These are phyloP conservation scores for Daucus carota DNA, from an alignment of 129 eudicot genomes.

Conservation along the genomic window DH1_v3.0 NC_030381.2:47996501-47997000, in stretches of 20 bases:
- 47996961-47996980: conserved; percentile 97
- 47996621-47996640: neutral
- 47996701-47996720: neutral
- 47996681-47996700: neutral
- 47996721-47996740: neutral
- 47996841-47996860: neutral
- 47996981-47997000: conserved; percentile 84
- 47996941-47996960: conserved; percentile 93
- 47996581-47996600: neutral
- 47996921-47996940: conserved; percentile 96
- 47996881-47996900: neutral
- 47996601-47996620: neutral
- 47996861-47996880: neutral
- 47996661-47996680: neutral
- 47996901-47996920: conserved; percentile 41
- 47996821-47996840: conserved; percentile 67
- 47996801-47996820: conserved; percentile 92
- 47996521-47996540: neutral
- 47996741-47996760: conserved; percentile 39
- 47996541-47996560: neutral
- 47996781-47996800: conserved; percentile 75
- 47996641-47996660: neutral
- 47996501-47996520: neutral
- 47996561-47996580: neutral
- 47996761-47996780: conserved; percentile 92